These are phyloP conservation scores for Vitis hybrid DNA, from an alignment of 177 flowering plant genomes.

Conservation along the genomic window DNA sequence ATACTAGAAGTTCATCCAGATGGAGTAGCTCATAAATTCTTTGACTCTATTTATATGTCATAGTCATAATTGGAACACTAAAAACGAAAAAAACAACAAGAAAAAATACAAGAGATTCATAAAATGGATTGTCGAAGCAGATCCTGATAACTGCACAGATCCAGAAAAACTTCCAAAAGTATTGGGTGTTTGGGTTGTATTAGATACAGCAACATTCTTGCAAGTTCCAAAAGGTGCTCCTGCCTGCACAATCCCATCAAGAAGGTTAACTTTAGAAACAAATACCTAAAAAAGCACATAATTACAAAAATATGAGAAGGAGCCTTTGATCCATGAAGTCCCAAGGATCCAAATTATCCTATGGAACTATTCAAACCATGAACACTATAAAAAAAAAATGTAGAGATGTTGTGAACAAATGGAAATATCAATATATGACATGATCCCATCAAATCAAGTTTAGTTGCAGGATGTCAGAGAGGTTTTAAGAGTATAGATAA, in stretches of 20 bases:
- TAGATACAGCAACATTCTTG: slow-evolving; percentile 47
- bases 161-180: slow-evolving; percentile 68
- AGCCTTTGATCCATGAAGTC: not conserved
- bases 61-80: slow-evolving; percentile 23
- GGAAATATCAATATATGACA: no score
- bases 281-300: not conserved
- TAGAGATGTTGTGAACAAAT: no score
- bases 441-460: no score
- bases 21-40: slow-evolving; percentile 8
- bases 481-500: no score
- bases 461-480: no score
- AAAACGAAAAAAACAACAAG: slow-evolving; percentile 23
- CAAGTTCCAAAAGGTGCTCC: slow-evolving; percentile 82
- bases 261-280: not conserved
- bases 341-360: not conserved
- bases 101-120: slow-evolving; percentile 20
- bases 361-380: no score
- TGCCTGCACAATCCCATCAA: slow-evolving; percentile 52
- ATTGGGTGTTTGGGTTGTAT: slow-evolving; percentile 32
- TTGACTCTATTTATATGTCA: slow-evolving; percentile 1
- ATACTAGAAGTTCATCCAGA: slow-evolving; percentile 11
- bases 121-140: slow-evolving; percentile 38
- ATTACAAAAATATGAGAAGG: not conserved
- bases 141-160: slow-evolving; percentile 69
- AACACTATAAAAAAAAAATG: no score